Evolutionary conservation across 306 rosid genomes (phyloP).

Genomic region (Chamaecrista fasciculata): DNA sequence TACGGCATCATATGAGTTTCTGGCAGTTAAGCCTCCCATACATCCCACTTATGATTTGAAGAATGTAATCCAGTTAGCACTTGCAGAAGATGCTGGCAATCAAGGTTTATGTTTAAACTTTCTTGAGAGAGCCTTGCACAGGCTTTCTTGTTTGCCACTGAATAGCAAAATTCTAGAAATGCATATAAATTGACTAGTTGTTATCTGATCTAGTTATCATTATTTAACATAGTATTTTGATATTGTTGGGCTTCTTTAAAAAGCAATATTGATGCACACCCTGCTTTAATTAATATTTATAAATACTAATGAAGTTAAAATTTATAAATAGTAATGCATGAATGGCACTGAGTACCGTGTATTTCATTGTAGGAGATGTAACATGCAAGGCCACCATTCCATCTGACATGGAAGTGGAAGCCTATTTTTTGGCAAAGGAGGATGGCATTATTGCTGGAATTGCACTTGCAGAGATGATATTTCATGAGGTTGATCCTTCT

Average conservation of each 20-base stretch:
- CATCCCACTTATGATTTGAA: conserved; percentile 91
- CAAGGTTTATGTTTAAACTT: conserved; percentile 45
- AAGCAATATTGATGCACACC: background rate
- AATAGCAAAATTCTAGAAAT: background rate
- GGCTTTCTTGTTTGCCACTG: background rate
- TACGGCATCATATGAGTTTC: conserved; percentile 42
- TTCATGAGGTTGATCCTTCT: conserved; percentile 84
- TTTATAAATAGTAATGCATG: conserved; percentile 8
- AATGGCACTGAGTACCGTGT: conserved; percentile 20
- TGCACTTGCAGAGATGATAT: conserved; percentile 78
- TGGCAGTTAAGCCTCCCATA: conserved; percentile 64
- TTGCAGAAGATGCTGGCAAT: conserved; percentile 84
- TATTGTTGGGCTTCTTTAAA: background rate
- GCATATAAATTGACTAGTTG: background rate
- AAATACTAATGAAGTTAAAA: conserved; percentile 9
- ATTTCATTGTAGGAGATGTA: conserved; percentile 64
- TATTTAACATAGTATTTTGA: background rate
- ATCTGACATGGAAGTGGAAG: conserved; percentile 74
- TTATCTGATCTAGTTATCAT: background rate
- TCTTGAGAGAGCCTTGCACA: conserved; percentile 2
- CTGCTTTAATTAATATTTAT: conserved; percentile 1
- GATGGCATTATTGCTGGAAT: conserved; percentile 84
- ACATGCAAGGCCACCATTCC: conserved; percentile 87
- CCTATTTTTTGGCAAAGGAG: conserved; percentile 88
- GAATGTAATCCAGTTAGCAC: conserved; percentile 69